A percentile compares a stretch with the other conserved stretches of the same genome.
Evolutionary conservation across 192 early-diverging fungal genomes (phyloP).

Genomic region (Gamsiella multidivaricata): DNA sequence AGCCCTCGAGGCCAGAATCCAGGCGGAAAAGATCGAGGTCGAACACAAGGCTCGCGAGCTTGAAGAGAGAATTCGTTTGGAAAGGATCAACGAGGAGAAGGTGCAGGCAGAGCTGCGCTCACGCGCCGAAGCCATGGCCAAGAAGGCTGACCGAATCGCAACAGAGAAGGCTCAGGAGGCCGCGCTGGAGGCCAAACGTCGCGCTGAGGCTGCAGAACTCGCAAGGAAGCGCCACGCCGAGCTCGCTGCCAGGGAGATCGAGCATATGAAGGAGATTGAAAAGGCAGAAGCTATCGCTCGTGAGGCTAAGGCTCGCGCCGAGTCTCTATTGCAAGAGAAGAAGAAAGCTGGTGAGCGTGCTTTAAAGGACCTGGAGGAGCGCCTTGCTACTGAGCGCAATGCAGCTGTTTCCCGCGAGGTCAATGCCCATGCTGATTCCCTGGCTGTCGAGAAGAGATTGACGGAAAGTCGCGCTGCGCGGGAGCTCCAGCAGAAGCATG

Average conservation of each 20-base stretch:
- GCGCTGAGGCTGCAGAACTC: slow-evolving; percentile 1
- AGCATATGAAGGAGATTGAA: slow-evolving; percentile 6
- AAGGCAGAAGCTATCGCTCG: slow-evolving; percentile 10
- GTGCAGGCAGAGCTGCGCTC: not conserved
- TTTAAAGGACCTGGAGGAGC: not conserved
- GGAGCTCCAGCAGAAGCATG: not conserved
- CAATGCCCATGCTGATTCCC: slow-evolving; percentile 1
- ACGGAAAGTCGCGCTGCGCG: not conserved
- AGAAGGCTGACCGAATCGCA: slow-evolving; percentile 14
- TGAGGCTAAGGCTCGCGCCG: slow-evolving; percentile 7
- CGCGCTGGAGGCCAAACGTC: slow-evolving; percentile 1
- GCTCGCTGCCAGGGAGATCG: slow-evolving; percentile 12
- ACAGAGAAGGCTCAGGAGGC: slow-evolving; percentile 5
- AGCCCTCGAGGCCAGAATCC: slow-evolving; percentile 23
- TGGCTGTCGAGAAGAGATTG: not conserved
- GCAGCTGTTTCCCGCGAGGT: not conserved
- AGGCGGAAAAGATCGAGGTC: slow-evolving; percentile 21
- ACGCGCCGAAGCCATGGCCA: slow-evolving; percentile 4
- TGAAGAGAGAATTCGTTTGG: slow-evolving; percentile 22
- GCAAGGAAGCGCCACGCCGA: slow-evolving; percentile 7
- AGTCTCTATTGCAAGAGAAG: not conserved
- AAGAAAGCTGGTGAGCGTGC: not conserved
- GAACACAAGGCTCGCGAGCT: slow-evolving; percentile 18
- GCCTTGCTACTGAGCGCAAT: not conserved
- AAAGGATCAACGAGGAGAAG: slow-evolving; percentile 9